Percentiles rank a stretch among this genome's conserved stretches.
These are phyloP conservation scores for Uronychia setigera DNA, from an alignment of 73 alveolate genomes.

Conservation along the genomic window DNA sequence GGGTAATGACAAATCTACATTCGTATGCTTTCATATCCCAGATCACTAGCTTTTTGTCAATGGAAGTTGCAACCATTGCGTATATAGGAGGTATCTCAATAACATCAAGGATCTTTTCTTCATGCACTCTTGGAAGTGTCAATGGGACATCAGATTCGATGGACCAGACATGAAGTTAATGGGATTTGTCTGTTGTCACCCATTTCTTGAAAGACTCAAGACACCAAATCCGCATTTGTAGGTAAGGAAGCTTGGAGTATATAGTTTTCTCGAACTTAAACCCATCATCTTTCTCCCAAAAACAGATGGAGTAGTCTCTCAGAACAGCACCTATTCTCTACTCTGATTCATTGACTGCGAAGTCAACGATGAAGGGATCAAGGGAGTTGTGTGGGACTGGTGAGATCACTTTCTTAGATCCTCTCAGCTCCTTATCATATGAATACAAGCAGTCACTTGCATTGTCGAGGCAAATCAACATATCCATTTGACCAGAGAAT, in stretches of 20 bases:
- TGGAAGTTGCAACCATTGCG: conserved; percentile 39
- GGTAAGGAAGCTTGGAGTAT: conserved; percentile 7
- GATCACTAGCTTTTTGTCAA: conserved; percentile 38
- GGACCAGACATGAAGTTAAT: conserved; percentile 33
- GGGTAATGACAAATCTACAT: conserved; percentile 22
- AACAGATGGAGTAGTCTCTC: conserved; percentile 48
- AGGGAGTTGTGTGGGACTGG: conserved; percentile 15
- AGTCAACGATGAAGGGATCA: conserved; percentile 50
- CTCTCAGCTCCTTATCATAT: conserved; percentile 19
- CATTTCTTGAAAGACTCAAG: conserved; percentile 36
- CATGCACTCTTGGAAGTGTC: conserved; percentile 32
- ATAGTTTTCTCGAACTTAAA: conserved; percentile 37
- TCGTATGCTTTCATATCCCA: conserved; percentile 43
- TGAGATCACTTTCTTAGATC: conserved; percentile 3
- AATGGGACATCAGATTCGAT: conserved; percentile 18
- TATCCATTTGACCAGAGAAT: conserved; percentile 20
- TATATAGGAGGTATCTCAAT: conserved; percentile 31
- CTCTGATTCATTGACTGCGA: conserved; percentile 27
- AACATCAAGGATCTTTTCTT: conserved; percentile 50
- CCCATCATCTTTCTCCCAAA: conserved; percentile 52
- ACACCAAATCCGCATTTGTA: conserved; percentile 38
- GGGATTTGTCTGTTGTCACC: conserved; percentile 55
- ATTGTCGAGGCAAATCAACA: conserved; percentile 30
- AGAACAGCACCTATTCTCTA: conserved; percentile 53
- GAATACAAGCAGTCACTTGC: conserved; percentile 10